Base-by-base conservation (phyloP, 2,329 filamentous ascomycete species). In the Phymatotrichopsis omnivora region DNA sequence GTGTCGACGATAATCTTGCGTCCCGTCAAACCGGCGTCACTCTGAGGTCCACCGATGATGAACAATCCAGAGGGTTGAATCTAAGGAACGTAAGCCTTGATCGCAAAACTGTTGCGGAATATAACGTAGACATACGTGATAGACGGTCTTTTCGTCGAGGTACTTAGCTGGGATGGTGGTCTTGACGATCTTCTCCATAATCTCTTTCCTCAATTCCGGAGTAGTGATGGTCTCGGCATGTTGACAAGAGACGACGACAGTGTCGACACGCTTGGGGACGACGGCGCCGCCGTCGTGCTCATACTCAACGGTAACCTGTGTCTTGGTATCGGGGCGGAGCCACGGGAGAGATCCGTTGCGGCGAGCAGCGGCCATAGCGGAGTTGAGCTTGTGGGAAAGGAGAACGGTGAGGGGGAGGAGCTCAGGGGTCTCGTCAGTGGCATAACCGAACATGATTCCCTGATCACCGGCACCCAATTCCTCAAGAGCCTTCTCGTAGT, bases 371-470 rank as follows among this genome's bases (percentile, higher is more conserved):
- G 79, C 83, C 87, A 98, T 93, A 67, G 85, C 85, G 64, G 80
- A 75, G 73, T 98, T 98, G 61, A 98, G 84, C 76, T 87, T 86
- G 79, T 98, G 91, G 63, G 91, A 82, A 64, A 96, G 79, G 62
- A 89, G 77, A 60, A 96, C 76, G 62, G 89, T 96, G 63, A 98
- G 75, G 58, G 91, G 91, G 66, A 96, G 84, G 60, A 93, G 78
- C 74, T 98, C 91, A 53, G 89, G 87, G 61, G 91, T 96, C 78
- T 98, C 91, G 64, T 98, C 91, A 62, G 91, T 94, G 68, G 91
- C 91, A 76, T 98, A 98, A 62, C 91, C 91, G 70, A 98, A 98
- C 91, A 98, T 98, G 76, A 98, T 95, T 75, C 91, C 91, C 76
- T 98, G 91, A 71, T 98, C 91, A 82, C 91, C 91, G 55, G 91